phyloP scores from a whole-genome alignment of 2,329 filamentous ascomycete genomes.

The Xylaria sp. region DNA sequence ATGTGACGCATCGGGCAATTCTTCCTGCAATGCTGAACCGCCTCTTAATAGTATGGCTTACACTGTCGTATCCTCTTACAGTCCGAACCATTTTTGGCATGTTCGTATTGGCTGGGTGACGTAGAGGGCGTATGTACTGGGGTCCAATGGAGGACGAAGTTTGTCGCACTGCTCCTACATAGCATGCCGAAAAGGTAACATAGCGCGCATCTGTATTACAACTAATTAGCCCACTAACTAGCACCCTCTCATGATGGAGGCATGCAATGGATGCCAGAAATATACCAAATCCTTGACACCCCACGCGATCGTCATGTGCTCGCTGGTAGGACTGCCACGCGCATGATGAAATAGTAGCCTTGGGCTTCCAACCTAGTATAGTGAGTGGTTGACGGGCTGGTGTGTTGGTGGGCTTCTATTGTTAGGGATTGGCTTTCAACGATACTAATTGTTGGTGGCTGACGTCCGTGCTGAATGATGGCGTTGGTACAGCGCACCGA shows the following conservation, averaged over 20 bases:
- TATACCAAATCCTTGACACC: background rate
- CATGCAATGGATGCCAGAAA: background rate
- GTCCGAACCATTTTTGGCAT: background rate
- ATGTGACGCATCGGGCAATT: slow-evolving; percentile 10
- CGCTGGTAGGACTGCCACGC: slow-evolving; percentile 5
- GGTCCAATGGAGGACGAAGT: background rate
- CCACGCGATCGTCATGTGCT: slow-evolving; percentile 14
- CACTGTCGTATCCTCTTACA: background rate
- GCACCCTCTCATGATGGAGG: background rate
- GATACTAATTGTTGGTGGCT: slow-evolving; percentile 5
- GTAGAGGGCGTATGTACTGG: background rate
- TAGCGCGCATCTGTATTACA: background rate
- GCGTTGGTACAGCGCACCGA: background rate
- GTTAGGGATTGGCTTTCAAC: slow-evolving; percentile 2
- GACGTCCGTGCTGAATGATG: background rate
- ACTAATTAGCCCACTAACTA: slow-evolving; percentile 19
- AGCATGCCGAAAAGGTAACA: background rate
- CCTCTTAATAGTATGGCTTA: background rate
- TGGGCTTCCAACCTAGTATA: slow-evolving; percentile 3
- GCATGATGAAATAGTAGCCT: slow-evolving; percentile 19
- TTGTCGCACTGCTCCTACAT: slow-evolving; percentile 7
- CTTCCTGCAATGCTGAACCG: slow-evolving; percentile 1
- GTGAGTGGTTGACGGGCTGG: background rate
- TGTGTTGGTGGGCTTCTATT: background rate
- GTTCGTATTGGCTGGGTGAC: slow-evolving; percentile 9